Percentiles rank a stretch among this genome's conserved stretches.
These are phyloP conservation scores for Colletotrichum ledebouriae DNA, from an alignment of 2,329 filamentous ascomycete genomes.

Conservation along the genomic window DNA sequence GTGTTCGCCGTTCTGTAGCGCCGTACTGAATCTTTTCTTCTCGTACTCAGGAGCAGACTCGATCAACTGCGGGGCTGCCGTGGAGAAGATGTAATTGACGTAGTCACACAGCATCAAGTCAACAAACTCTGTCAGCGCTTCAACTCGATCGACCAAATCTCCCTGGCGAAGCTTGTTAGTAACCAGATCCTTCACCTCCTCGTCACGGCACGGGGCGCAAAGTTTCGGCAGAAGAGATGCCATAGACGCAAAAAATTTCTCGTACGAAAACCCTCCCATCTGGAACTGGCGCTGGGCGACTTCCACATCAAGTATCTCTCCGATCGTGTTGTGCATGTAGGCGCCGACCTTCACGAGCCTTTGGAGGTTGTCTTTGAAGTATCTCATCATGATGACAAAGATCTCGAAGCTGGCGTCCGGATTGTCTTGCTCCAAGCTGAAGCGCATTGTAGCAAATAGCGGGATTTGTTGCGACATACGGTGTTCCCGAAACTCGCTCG, in stretches of 20 bases:
- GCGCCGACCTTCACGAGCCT: conserved; percentile 78
- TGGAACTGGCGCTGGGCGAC: conserved; percentile 77
- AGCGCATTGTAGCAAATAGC: conserved; percentile 70
- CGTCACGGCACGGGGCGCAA: conserved; percentile 85
- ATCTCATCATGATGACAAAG: conserved; percentile 78
- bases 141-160: conserved; percentile 80
- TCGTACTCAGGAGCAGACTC: conserved; percentile 81
- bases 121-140: conserved; percentile 81
- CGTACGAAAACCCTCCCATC: conserved; percentile 82
- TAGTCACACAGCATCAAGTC: conserved; percentile 85
- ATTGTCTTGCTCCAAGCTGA: conserved; percentile 75
- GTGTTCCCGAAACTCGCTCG: conserved; percentile 70
- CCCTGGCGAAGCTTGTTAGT: conserved; percentile 71
- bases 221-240: conserved; percentile 81
- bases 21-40: conserved; percentile 76
- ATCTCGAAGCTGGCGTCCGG: conserved; percentile 75
- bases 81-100: conserved; percentile 82
- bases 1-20: conserved; percentile 68
- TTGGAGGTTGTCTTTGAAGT: conserved; percentile 79
- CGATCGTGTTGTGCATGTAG: conserved; percentile 80
- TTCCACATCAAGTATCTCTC: conserved; percentile 80
- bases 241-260: conserved; percentile 84
- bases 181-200: conserved; percentile 77
- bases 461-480: conserved; percentile 63
- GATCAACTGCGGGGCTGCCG: conserved; percentile 78